These are phyloP conservation scores for Fraxinus greggii DNA, from an alignment of 305 asterid genomes.

Conservation along the genomic window DNA sequence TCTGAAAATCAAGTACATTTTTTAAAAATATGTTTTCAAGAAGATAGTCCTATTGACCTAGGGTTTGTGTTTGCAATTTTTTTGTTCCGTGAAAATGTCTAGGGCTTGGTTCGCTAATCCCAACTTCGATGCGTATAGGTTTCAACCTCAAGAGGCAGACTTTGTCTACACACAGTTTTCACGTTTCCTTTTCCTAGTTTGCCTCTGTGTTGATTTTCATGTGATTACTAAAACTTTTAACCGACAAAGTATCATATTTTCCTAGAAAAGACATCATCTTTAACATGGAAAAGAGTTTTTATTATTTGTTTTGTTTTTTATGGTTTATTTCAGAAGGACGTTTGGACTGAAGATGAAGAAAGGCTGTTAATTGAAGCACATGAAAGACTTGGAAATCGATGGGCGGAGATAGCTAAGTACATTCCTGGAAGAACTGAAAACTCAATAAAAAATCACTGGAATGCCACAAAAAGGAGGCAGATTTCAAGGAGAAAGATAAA, in stretches of 20 bases:
- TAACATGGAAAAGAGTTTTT: neutral
- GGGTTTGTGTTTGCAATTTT: neutral
- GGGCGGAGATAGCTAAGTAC: slow-evolving; percentile 70
- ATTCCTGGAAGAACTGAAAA: slow-evolving; percentile 79
- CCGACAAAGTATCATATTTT: neutral
- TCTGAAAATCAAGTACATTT: neutral
- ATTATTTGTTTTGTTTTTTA: neutral
- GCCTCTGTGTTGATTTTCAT: neutral
- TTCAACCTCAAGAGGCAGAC: neutral
- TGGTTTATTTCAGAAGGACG: slow-evolving; percentile 46
- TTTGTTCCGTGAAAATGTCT: neutral
- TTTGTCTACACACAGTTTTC: neutral
- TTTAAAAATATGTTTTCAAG: neutral
- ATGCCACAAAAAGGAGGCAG: slow-evolving; percentile 62
- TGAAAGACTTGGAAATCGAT: slow-evolving; percentile 48
- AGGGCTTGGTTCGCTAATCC: neutral
- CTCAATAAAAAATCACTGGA: slow-evolving; percentile 82
- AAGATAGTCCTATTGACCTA: neutral
- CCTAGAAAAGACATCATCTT: neutral
- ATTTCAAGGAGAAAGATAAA: slow-evolving; percentile 40
- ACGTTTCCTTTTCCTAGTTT: neutral
- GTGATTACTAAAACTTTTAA: neutral
- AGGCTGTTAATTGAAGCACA: slow-evolving; percentile 52
- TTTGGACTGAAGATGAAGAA: slow-evolving; percentile 78
- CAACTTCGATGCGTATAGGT: neutral